Evolutionary conservation across 2,329 filamentous ascomycete species (phyloP), one percentile per base, ranked within the genome.

Genomic region (Ploettnerulaceae sp.): DNA sequence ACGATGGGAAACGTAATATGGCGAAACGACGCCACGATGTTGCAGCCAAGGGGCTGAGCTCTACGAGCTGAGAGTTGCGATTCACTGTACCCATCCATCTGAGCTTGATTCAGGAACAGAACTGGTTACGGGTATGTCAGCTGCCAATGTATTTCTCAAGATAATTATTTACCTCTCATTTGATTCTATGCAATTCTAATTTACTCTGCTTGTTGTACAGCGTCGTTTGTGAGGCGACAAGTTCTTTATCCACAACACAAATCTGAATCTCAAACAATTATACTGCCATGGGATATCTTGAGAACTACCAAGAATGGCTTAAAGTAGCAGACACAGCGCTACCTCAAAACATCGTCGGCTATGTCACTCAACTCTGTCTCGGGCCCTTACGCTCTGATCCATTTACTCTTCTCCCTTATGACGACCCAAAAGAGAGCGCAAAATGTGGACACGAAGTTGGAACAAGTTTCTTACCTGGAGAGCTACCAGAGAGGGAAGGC

Each of bases 241-340:
- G 5, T 17, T 17, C 26, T 12, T n/a, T 7, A 17, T n/a, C n/a
- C n/a, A n/a, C n/a, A 17, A 9, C n/a, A 17, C 6, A 15, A 9
- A 26, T 12, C 15, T 20, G n/a, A 7, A 2, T 28, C 36, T 26
- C 12, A 12, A 12, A 37, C 3, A 17, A 2, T 28, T 11, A 39
- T n/a, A n/a, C n/a, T n/a, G n/a, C 14, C 8, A 39, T 39, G 37
- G 37, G 24, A 8, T 45, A 51, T 38, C 35, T 51, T 31, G 33
- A 49, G 20, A 49, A 56, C 25, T 58, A 60, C 36, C 49, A 53
- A 14, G 49, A 39, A 18, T 60, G 57, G 57, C 48, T 56, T 24
- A 48, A 53, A 14, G 48, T 57, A 7, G 55, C 54, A 14, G 55
- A 58, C 33, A 54, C 48, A 21, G 55, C 56, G 9, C 49, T 58